These are phyloP conservation scores for Peniophora sp. DNA, from an alignment of 1,284 basidiomycete species.

Conservation along the genomic window DNA sequence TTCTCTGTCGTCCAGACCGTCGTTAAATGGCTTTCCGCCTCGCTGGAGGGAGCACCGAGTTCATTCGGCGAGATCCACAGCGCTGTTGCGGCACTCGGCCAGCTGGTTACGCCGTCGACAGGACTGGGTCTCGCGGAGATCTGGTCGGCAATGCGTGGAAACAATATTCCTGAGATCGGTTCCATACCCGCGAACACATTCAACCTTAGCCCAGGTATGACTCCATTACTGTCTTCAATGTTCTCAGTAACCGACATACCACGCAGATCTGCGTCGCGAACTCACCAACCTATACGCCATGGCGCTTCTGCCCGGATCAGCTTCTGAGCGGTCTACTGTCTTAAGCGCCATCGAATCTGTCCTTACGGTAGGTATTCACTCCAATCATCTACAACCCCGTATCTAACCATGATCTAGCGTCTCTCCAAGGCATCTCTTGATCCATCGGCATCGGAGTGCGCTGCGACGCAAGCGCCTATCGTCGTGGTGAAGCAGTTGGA, in stretches of 20 bases:
- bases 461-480: not conserved
- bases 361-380: too few species aligned
- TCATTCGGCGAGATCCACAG: constrained; percentile 23
- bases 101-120: constrained; percentile 38
- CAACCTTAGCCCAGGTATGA: too few species aligned
- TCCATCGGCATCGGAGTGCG: not conserved
- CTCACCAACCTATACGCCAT: too few species aligned
- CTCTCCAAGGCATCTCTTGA: not conserved
- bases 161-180: too few species aligned
- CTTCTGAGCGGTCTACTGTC: too few species aligned
- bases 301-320: too few species aligned
- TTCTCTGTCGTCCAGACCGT: constrained; percentile 41
- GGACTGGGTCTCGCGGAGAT: constrained; percentile 51
- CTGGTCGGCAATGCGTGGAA: constrained; percentile 31
- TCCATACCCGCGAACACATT: too few species aligned
- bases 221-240: too few species aligned
- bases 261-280: too few species aligned
- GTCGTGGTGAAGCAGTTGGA: not conserved
- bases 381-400: not conserved
- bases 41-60: constrained; percentile 25
- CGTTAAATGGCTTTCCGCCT: constrained; percentile 32
- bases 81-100: constrained; percentile 26
- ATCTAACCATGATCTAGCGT: not conserved
- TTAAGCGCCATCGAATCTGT: too few species aligned
- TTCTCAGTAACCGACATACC: too few species aligned